Percentiles rank a stretch among this genome's conserved stretches.
Conservation (phyloP, 2,329 filamentous ascomycete genomes). For the Neonectria punicea region DNA sequence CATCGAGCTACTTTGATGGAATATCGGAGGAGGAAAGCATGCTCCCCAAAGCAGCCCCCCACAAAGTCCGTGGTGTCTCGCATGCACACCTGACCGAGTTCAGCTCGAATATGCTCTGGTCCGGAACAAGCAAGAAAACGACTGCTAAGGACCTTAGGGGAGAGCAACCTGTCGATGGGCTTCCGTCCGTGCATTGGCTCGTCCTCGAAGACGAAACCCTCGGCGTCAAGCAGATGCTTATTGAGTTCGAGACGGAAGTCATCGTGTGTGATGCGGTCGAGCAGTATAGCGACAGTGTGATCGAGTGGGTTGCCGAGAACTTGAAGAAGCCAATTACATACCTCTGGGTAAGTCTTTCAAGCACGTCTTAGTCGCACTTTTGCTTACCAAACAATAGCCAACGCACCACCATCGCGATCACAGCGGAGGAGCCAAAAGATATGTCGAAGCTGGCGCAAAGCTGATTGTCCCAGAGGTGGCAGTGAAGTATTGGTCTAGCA, state of each 20-base stretch:
- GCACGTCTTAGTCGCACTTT: background rate
- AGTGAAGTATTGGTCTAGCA: slow-evolving; percentile 19
- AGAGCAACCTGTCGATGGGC: background rate
- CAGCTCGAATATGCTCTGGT: slow-evolving; percentile 27
- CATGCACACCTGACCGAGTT: slow-evolving; percentile 27
- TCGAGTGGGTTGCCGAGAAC: slow-evolving; percentile 20
- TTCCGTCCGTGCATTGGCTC: slow-evolving; percentile 24
- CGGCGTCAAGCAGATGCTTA: slow-evolving; percentile 27
- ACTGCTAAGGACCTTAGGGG: slow-evolving; percentile 12
- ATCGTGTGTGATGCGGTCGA: slow-evolving; percentile 30
- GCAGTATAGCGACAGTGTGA: slow-evolving; percentile 11
- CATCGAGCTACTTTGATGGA: background rate
- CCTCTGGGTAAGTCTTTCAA: slow-evolving; percentile 19
- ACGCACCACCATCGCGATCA: slow-evolving; percentile 34
- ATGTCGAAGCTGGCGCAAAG: slow-evolving; percentile 14
- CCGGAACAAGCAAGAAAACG: slow-evolving; percentile 4
- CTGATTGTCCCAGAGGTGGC: slow-evolving; percentile 24
- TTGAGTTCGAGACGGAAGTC: slow-evolving; percentile 30
- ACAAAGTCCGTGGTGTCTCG: background rate
- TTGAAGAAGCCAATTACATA: slow-evolving; percentile 22
- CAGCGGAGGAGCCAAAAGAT: slow-evolving; percentile 15
- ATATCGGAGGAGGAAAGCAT: background rate
- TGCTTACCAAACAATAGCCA: slow-evolving; percentile 1
- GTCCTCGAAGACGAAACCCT: slow-evolving; percentile 15
- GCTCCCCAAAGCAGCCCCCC: slow-evolving; percentile 7